Base-by-base conservation (phyloP, 2,329 filamentous ascomycete genomes). In the Paraphoma chrysanthemicola region DNA sequence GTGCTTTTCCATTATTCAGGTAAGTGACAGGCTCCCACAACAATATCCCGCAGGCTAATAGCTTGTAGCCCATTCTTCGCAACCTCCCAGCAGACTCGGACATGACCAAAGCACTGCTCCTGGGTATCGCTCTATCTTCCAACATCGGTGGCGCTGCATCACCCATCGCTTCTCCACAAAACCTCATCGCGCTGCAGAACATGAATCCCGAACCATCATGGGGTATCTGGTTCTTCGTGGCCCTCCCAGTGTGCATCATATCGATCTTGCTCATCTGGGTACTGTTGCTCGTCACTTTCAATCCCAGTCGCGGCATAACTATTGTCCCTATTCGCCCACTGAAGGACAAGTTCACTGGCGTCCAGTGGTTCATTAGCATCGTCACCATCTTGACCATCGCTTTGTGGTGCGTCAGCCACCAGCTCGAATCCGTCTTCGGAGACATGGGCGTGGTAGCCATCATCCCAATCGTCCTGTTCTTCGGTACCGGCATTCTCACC, bases 401-500 rank as follows among this genome's bases (percentile, higher is more conserved):
- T 0, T 84, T 99, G 10, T 99, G 95, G 95, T 99, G 95, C 71
- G 87, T 91, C 1, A 93, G 89, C 68, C 93, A 98, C 76, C 90
- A 95, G 70, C 85, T 99, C 7, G 92, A 98, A 71, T 80, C 84
- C 59, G 80, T 94, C 0, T 97, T 99, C 71, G 95, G 95, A 52
- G 94, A 99, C 73, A 99, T 99, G 95, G 95, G 95, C 51, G 93
- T 99, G 51, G 91, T 99, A 42, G 96, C 95, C 56, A 96, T 99
- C 72, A 92, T 99, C 58, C 95, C 95, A 6, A 90, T 99, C 49
- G 90, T 96, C 3, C 83, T 97, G 42, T 99, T 99, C 84, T 99
- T 99, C 69, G 95, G 95, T 52, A 93, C 93, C 1, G 95, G 95
- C 10, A 94, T 98, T 64, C 83, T 99, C 31, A 98, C 93, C 47